Percentiles rank a stretch among this genome's conserved stretches.
Conservation (phyloP, 2,329 filamentous ascomycete genomes). For the Allantophomopsis lycopodina region DNA sequence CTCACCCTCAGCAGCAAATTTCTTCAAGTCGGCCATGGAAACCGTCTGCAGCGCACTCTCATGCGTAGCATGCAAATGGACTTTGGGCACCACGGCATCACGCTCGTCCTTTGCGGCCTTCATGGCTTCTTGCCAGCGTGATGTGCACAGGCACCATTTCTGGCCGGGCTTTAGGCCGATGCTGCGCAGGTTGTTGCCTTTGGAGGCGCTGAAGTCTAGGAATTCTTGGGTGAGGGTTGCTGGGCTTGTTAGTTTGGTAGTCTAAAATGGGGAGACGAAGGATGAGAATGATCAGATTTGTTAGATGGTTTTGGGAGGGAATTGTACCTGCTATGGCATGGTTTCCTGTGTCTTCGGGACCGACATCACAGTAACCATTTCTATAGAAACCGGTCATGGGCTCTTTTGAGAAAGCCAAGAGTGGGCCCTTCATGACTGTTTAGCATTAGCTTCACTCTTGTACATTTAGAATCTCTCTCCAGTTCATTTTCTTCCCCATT, state of each 20-base stretch:
- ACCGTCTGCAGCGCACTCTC: conserved; percentile 20
- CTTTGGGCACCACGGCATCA: conserved; percentile 15
- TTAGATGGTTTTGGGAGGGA: not conserved
- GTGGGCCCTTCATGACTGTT: no score
- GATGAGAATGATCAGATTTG: not conserved
- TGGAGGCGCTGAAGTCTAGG: conserved; percentile 42
- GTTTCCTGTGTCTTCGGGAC: conserved; percentile 39
- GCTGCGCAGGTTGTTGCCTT: conserved; percentile 42
- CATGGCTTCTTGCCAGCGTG: conserved; percentile 41
- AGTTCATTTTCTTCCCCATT: no score
- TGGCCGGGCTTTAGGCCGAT: conserved; percentile 42
- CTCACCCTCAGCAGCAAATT: conserved; percentile 13
- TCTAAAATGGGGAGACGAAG: not conserved
- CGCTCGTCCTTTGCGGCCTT: conserved; percentile 7
- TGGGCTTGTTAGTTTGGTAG: not conserved
- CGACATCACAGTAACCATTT: conserved; percentile 44
- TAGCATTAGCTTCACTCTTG: no score
- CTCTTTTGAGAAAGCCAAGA: conserved; percentile 33
- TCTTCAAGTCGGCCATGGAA: conserved; percentile 19
- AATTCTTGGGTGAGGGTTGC: conserved; percentile 44
- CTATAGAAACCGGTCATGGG: conserved; percentile 47
- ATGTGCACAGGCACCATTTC: conserved; percentile 49
- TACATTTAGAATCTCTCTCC: no score
- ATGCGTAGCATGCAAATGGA: conserved; percentile 21
- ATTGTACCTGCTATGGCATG: conserved; percentile 35